Evolutionary conservation across 2,329 filamentous ascomycete genomes (phyloP), one percentile per base, ranked within the genome.

Genomic region (Magnaporthales sp.): DNA sequence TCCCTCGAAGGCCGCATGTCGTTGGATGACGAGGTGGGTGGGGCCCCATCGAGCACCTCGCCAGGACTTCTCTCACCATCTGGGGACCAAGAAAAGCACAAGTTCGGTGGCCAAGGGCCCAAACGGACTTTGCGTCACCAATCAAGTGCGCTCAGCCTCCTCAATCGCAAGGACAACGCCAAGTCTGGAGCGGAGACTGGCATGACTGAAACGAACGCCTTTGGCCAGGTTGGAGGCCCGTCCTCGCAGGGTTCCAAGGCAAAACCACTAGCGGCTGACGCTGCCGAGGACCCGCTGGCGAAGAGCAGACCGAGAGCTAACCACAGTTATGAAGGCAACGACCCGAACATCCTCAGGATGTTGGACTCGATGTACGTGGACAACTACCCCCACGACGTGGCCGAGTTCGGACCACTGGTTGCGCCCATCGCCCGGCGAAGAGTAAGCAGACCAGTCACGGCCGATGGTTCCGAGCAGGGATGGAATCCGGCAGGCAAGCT

Each of bases 401-500:
- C 83, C 60, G 86, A 89, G 72, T 89, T 97, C 75, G 95, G 95
- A 0, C 93, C 93, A 0, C 84, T 90, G 72, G 89, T 97, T 31
- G 88, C 89, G 65, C 87, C 90, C 1, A 82, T 90, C 4, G 87
- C 86, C 62, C 79, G 84, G 51, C 80, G 80, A 51, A 80, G 24
- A 54, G 68, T 73, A 71, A 54, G 66, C 51, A 46, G 62, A 19
- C 26, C n/a, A 71, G 76, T 77, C 1, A 78, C 71, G 67, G 82
- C 79, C 66, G 80, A 82, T 27, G 83, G 81, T 38, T 81, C 84
- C 29, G 71, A 89, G 38, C 86, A 86, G 66, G 84, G 86, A 2
- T 99, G 95, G 95, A 89, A 87, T 70, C 95, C 95, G 0, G 86
- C 89, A 66, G 93, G 95, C 1, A 89, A 88, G 65, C 83, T 98